Percentiles rank a stretch among this genome's conserved stretches.
Evolutionary conservation across 768 basidiomycete genomes (phyloP).

Genomic region (Rhodocollybia butyracea): DNA sequence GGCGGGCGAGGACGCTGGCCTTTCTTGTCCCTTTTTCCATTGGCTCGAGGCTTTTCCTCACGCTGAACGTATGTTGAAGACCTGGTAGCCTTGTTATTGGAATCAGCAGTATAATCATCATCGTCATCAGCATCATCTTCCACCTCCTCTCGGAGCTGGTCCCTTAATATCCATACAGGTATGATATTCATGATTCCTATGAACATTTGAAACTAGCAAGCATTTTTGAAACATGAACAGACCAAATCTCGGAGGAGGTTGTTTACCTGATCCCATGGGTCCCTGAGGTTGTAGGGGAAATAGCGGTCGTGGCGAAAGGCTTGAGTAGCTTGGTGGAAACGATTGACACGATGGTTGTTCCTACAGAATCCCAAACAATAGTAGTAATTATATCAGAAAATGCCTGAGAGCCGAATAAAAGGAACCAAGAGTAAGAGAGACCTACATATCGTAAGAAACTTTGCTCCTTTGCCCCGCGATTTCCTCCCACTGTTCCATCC

Average conservation of each 20-base stretch:
- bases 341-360: slow-evolving; percentile 12
- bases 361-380: too few relatives aligned
- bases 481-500: not conserved
- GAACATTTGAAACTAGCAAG: slow-evolving; percentile 55
- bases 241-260: not conserved
- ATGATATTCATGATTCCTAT: slow-evolving; percentile 53
- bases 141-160: slow-evolving; percentile 28
- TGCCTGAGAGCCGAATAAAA: not conserved
- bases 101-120: slow-evolving; percentile 14
- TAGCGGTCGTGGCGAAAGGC: slow-evolving; percentile 20
- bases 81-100: slow-evolving; percentile 8
- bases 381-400: too few relatives aligned
- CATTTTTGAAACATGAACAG: not conserved
- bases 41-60: not conserved
- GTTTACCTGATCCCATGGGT: slow-evolving; percentile 66
- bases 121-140: slow-evolving; percentile 28
- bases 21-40: not conserved
- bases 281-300: slow-evolving; percentile 35
- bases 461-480: not conserved
- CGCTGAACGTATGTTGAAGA: too few relatives aligned
- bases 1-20: slow-evolving; percentile 30
- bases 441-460: not conserved
- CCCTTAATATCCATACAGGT: slow-evolving; percentile 33
- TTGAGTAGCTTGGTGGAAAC: slow-evolving; percentile 19
- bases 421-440: not conserved